Base-by-base conservation (phyloP, 148 eudicot genomes). In the Silene conica region DNA sequence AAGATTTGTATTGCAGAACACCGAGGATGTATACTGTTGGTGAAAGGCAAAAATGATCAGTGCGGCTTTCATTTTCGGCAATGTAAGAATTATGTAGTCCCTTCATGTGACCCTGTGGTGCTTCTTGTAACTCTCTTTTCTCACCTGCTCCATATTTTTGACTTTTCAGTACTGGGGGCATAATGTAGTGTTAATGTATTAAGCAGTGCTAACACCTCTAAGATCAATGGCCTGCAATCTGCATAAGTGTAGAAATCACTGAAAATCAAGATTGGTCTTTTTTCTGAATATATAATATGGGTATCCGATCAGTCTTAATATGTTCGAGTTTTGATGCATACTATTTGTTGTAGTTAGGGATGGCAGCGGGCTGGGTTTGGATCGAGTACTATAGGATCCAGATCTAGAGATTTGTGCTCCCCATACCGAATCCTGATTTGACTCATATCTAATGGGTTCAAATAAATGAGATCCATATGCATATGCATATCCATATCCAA, bases 21-120 rank as follows among this genome's bases (percentile, higher is more conserved):
- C 48, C 34, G 25, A 61, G 73, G 58, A 61, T 76, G 79, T 76
- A 76, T 60, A 76, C 63, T 61, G 26, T 46, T 60, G 69, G 69
- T 48, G 69, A 14, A 25, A 19, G 15, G 46, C n/a, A 23, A 23
- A 23, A 23, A 60, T 60, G 23, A 23, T 59, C 19, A 45, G 22
- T 46, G 26, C 38, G 25, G 52, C 63, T 63, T 73, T 73, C 70
- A 34, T 28, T 74, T 63, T 52, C 61, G 7, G 45, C 70, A 74
- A 74, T 20, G 52, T 74, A 65, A 64, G 31, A 50, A 28, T 63
- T 8, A 54, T 50, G 16, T 50, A 50, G 55, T 11, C 54, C 43
- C 21, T 13, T 8, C 48, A 21, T 20, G 63, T 34, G 34, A 74
- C 46, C 18, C 14, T 52, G 45, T 34, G 63, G 64, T 34, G 34